phyloP scores from a whole-genome alignment of 768 basidiomycete species.

The Pleurotus djamor region DNA sequence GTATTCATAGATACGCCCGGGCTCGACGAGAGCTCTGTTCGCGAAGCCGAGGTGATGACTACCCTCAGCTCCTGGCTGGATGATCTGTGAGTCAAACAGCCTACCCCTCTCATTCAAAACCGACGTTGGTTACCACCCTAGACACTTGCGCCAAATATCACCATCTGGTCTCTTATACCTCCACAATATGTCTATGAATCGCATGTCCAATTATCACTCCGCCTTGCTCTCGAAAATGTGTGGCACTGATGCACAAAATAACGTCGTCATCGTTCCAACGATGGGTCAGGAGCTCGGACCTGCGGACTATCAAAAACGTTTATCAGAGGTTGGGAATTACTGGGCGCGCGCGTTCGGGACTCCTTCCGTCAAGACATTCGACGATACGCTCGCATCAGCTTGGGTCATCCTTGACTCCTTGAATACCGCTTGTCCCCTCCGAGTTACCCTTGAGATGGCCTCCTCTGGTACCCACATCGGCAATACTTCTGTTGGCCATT shows the following conservation, averaged over 20 bases:
- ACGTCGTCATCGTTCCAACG: conserved; percentile 46
- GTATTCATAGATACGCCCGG: conserved; percentile 10
- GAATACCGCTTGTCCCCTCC: neutral
- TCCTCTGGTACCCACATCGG: neutral
- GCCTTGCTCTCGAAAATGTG: conserved; percentile 45
- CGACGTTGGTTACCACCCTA: neutral
- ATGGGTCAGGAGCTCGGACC: conserved; percentile 38
- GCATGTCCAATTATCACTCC: conserved; percentile 42
- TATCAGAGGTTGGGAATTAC: neutral
- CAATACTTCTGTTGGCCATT: neutral
- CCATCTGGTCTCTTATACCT: conserved; percentile 27
- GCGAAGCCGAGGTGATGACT: neutral
- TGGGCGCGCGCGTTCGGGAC: neutral
- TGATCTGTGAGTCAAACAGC: conserved; percentile 21
- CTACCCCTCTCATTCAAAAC: neutral
- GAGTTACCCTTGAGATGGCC: neutral
- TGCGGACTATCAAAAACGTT: neutral
- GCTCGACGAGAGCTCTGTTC: neutral
- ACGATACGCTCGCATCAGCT: neutral
- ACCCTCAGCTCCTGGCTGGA: conserved; percentile 7
- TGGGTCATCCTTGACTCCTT: conserved; percentile 6
- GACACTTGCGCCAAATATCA: conserved; percentile 19
- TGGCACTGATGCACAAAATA: conserved; percentile 39
- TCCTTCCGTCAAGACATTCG: neutral
- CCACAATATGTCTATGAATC: conserved; percentile 27